Evolutionary conservation across 1,139 yeast genomes (phyloP).

Genomic region (Pichia sp.): DNA sequence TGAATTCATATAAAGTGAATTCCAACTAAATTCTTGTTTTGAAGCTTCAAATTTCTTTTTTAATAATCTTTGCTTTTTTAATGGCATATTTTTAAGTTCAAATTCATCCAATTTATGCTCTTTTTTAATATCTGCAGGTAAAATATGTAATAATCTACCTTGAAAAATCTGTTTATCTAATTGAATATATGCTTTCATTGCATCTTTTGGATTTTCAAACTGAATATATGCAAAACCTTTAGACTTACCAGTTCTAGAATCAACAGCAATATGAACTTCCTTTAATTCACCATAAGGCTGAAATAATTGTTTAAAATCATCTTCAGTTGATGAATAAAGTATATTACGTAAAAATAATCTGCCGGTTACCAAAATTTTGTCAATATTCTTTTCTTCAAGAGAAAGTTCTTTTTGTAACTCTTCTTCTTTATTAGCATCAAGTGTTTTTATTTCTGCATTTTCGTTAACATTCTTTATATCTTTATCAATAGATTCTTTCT

Average conservation of each 20-base stretch:
- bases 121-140: slow-evolving; percentile 80
- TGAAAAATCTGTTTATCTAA: slow-evolving; percentile 89
- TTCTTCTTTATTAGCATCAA: slow-evolving; percentile 5
- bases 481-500: slow-evolving; percentile 11
- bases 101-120: slow-evolving; percentile 77
- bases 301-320: slow-evolving; percentile 63
- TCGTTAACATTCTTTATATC: slow-evolving; percentile 16
- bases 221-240: slow-evolving; percentile 91
- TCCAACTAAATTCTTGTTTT: slow-evolving; percentile 88
- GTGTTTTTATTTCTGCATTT: slow-evolving; percentile 13
- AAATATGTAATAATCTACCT: slow-evolving; percentile 84
- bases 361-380: slow-evolving; percentile 61
- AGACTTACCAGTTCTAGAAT: slow-evolving; percentile 81
- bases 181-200: slow-evolving; percentile 63
- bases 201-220: slow-evolving; percentile 60
- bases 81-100: slow-evolving; percentile 81
- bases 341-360: slow-evolving; percentile 86
- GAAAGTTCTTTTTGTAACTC: slow-evolving; percentile 26
- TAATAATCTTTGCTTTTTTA: slow-evolving; percentile 83
- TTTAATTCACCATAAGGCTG: slow-evolving; percentile 51
- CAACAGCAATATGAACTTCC: slow-evolving; percentile 87
- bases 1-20: slow-evolving; percentile 79
- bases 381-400: slow-evolving; percentile 41
- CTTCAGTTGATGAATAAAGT: slow-evolving; percentile 71
- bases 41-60: slow-evolving; percentile 80